Evolutionary conservation across 495 filamentous ascomycete genomes (phyloP).

Genomic region (Xylona heveae): DNA sequence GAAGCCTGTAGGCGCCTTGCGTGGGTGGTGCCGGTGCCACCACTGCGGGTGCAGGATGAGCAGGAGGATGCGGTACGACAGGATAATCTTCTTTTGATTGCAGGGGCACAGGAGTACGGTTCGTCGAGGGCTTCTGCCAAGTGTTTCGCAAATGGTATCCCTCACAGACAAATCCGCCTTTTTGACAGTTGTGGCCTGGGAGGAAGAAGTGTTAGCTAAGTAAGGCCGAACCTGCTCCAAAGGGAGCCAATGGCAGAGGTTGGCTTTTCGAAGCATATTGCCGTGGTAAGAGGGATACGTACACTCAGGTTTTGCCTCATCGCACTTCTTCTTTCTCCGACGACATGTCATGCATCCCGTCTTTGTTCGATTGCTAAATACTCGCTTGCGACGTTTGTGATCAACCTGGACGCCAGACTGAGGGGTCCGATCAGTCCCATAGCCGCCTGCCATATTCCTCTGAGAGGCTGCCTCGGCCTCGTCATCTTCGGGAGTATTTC

Average conservation of each 20-base stretch:
- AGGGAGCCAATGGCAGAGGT: slow-evolving; percentile 1
- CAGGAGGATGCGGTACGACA: background rate
- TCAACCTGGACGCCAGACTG: slow-evolving; percentile 33
- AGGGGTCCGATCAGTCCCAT: background rate
- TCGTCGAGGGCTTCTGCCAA: slow-evolving; percentile 44
- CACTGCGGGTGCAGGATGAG: background rate
- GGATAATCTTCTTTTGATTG: slow-evolving; percentile 61
- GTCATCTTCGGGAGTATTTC: background rate
- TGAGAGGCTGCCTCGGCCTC: background rate
- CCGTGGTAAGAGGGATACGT: slow-evolving; percentile 12
- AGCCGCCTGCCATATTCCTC: slow-evolving; percentile 1
- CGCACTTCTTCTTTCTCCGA: slow-evolving; percentile 94
- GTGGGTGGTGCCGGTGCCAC: no score
- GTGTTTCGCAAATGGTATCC: slow-evolving; percentile 67
- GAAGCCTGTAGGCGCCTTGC: no score
- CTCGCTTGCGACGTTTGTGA: slow-evolving; percentile 58
- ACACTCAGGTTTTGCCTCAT: slow-evolving; percentile 91
- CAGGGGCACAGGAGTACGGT: slow-evolving; percentile 48
- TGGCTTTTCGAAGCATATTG: slow-evolving; percentile 4
- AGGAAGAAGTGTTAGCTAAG: no score
- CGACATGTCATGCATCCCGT: slow-evolving; percentile 94
- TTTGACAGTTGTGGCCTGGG: slow-evolving; percentile 84
- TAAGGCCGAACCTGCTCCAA: slow-evolving; percentile 12
- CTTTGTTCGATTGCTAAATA: slow-evolving; percentile 94
- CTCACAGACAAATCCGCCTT: slow-evolving; percentile 80